Evolutionary conservation across 2,329 filamentous ascomycete genomes (phyloP), one percentile per base, ranked within the genome.

Genomic region (Fusarium luffae): DNA sequence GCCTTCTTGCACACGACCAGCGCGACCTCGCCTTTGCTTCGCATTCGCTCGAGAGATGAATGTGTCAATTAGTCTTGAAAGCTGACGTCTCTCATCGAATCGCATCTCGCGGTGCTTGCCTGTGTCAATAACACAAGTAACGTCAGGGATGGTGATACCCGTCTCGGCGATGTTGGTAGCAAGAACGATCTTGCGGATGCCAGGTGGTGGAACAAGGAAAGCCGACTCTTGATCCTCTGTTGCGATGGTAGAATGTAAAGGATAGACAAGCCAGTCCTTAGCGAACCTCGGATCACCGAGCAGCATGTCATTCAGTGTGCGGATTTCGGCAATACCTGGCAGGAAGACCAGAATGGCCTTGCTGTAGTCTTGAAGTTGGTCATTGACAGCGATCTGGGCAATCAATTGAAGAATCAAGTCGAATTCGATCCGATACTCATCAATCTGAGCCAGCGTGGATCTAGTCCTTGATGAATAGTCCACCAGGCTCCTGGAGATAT

Each of bases 101-200:
- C 95, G 86, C 95, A 98, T 98, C 79, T 97, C 95, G 71, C 97
- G 94, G 80, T 98, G 95, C 79, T 97, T 98, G 59, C 96, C 96
- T 1, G 94, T 94, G 79, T 99, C 96, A 62, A 99, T 92, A 47
- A 99, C 96, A 74, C 94, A 97, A 1, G 96, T 98, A 30, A 99
- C 93, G 77, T 99, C 96, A 2, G 96, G 96, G 70, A 99, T 99
- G 0, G 96, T 99, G 76, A 99, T 97, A 83, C 96, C 96, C 1
- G 96, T 99, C 79, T 99, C 96, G 7, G 96, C 96, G 78, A 99
- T 99, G 77, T 99, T 99, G 16, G 96, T 99, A 3, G 96, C 94
- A 57, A 99, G 86, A 3, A 99, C 95, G 69, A 99, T 96, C 82
- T 99, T 99, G 68, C 94, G 88, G 59, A 90, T 85, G 1, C 95